Evolutionary conservation across 2,329 filamentous ascomycete genomes (phyloP).

Genomic region (Coccinonectria pachysandricola): DNA sequence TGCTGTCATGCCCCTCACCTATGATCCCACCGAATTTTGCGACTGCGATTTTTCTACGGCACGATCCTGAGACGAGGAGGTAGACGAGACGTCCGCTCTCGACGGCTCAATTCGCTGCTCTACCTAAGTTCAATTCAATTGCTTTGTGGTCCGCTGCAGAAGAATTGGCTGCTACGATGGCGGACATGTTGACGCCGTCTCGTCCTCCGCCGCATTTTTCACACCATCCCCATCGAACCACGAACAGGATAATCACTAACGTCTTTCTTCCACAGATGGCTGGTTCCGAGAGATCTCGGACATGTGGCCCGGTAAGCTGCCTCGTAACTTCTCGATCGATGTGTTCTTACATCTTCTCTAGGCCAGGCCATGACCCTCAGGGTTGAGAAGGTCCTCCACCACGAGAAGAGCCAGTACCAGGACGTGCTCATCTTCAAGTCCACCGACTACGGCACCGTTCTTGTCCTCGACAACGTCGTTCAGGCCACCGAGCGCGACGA

Average conservation of each 20-base stretch:
- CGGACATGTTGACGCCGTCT: no score
- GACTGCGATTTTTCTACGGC: no score
- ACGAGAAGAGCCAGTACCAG: constrained; percentile 99
- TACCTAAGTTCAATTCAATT: no score
- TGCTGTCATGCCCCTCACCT: background rate
- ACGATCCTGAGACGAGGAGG: no score
- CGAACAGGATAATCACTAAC: constrained; percentile 6
- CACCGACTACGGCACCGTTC: constrained; percentile 88
- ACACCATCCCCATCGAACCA: background rate
- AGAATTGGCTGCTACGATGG: no score
- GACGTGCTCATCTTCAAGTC: constrained; percentile 99
- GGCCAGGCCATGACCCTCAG: constrained; percentile 97
- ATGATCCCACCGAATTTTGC: background rate
- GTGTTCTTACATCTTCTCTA: constrained; percentile 13
- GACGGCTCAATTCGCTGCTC: no score
- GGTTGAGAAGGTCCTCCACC: constrained; percentile 95
- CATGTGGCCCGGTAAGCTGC: constrained; percentile 73
- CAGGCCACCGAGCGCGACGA: constrained; percentile 98
- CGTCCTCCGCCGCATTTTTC: no score
- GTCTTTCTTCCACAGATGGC: constrained; percentile 57
- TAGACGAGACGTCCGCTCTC: no score
- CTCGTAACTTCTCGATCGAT: background rate
- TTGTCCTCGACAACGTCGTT: constrained; percentile 98
- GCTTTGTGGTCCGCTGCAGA: no score
- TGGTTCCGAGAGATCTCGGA: constrained; percentile 99